A percentile compares a stretch with the other conserved stretches of the same genome.
phyloP scores from a whole-genome alignment of 805 yeast species.

The Kodamaea restingae region DNA sequence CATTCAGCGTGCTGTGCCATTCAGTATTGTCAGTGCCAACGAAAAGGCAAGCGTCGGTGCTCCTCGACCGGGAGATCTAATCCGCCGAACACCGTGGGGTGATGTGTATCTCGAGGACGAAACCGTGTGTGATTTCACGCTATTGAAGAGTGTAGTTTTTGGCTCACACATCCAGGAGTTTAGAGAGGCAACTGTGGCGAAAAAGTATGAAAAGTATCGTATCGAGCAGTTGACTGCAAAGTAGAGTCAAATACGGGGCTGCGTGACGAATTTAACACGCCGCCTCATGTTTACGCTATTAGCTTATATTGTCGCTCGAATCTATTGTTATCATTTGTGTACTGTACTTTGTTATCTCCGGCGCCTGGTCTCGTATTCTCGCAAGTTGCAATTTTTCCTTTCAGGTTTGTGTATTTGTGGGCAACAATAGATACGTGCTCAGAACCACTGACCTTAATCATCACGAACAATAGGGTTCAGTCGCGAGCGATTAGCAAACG shows the following conservation, averaged over 20 bases:
- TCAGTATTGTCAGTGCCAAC: conserved; percentile 15
- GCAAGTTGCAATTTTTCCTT: too few relatives aligned
- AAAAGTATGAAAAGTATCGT: conserved; percentile 18
- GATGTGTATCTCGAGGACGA: conserved; percentile 16
- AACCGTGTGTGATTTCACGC: conserved; percentile 16
- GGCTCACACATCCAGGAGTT: conserved; percentile 26
- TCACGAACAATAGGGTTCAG: not conserved
- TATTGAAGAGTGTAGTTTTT: conserved; percentile 18
- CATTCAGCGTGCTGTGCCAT: conserved; percentile 19
- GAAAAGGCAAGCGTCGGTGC: not conserved
- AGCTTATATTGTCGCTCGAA: too few relatives aligned
- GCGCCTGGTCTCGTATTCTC: too few relatives aligned
- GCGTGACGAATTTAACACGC: too few relatives aligned
- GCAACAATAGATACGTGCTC: not conserved
- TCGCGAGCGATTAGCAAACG: too few relatives aligned
- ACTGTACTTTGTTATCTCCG: too few relatives aligned
- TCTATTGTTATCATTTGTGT: too few relatives aligned
- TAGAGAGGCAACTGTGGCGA: conserved; percentile 19
- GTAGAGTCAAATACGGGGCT: too few relatives aligned
- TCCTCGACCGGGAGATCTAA: conserved; percentile 6
- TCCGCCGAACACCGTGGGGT: conserved; percentile 18
- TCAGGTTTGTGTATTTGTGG: too few relatives aligned
- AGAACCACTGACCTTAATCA: not conserved
- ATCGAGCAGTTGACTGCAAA: conserved; percentile 2
- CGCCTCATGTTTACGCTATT: too few relatives aligned